Conservation (phyloP, 129 eudicot species). For the Kitagawia praeruptora region DNA sequence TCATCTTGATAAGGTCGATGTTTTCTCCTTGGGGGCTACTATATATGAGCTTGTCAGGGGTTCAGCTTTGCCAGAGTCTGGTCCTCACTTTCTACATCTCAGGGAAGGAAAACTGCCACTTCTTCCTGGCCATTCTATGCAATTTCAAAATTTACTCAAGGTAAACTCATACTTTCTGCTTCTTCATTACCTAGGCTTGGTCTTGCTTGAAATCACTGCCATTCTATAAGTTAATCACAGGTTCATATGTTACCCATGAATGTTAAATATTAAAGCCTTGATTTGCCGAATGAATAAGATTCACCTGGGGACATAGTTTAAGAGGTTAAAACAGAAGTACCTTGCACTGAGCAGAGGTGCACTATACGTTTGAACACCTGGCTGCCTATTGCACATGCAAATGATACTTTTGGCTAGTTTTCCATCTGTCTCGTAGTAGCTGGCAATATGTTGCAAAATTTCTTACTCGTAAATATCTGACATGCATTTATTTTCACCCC, state of each 20-base stretch:
- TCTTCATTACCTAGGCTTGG: neutral
- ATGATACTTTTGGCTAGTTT: neutral
- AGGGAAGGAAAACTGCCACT: slow-evolving; percentile 78
- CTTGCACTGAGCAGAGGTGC: neutral
- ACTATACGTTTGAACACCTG: neutral
- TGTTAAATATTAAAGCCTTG: neutral
- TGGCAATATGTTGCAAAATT: neutral
- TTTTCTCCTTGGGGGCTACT: slow-evolving; percentile 79
- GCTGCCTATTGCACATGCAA: neutral
- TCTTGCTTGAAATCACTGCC: neutral
- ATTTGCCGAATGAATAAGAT: neutral
- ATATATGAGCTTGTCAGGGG: slow-evolving; percentile 71
- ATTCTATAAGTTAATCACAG: neutral
- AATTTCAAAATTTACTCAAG: slow-evolving; percentile 73
- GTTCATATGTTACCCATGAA: neutral
- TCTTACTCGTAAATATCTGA: neutral
- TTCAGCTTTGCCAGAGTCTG: slow-evolving; percentile 63
- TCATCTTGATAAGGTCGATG: slow-evolving; percentile 84
- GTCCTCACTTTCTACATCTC: slow-evolving; percentile 52
- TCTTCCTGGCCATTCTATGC: slow-evolving; percentile 76
- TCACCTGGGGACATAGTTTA: neutral
- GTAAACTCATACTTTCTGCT: slow-evolving; percentile 21
- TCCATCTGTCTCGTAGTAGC: neutral
- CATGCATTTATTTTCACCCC: neutral
- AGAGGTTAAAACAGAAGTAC: neutral